phyloP scores from a whole-genome alignment of 257 asterid species.

The Solanum bukasovii region DNA sequence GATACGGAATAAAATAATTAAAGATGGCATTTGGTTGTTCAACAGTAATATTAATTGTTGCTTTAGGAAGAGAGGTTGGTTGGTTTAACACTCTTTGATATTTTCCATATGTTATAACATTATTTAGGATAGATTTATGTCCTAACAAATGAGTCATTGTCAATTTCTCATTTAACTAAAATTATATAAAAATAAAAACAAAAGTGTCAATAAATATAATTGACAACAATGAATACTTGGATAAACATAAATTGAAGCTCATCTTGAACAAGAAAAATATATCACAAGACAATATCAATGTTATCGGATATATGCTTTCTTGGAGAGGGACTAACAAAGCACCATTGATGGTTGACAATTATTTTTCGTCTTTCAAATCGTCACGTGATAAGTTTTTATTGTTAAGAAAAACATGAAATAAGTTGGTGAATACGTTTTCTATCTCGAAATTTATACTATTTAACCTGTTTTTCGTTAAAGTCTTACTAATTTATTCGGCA shows the following conservation, averaged over 20 bases:
- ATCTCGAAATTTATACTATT: neutral
- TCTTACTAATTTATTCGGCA: neutral
- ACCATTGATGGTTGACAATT: no score
- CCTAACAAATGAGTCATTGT: neutral
- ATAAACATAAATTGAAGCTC: neutral
- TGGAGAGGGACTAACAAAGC: no score
- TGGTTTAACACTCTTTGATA: neutral
- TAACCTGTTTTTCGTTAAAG: rapidly evolving
- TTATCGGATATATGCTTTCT: no score
- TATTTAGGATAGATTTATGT: neutral
- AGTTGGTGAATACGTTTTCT: neutral
- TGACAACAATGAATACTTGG: neutral
- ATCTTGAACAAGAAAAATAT: neutral
- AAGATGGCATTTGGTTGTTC: neutral
- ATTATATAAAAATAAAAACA: neutral
- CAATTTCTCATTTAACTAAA: neutral
- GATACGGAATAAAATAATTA: neutral
- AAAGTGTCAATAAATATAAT: neutral
- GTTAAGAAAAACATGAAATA: neutral
- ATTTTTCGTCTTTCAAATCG: neutral
- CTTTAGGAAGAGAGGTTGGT: neutral
- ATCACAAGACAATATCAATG: neutral
- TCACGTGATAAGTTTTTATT: neutral
- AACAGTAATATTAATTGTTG: neutral
- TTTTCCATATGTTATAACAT: neutral